Conservation (phyloP, 306 rosid genomes). For the Prosopis cineraria region DNA sequence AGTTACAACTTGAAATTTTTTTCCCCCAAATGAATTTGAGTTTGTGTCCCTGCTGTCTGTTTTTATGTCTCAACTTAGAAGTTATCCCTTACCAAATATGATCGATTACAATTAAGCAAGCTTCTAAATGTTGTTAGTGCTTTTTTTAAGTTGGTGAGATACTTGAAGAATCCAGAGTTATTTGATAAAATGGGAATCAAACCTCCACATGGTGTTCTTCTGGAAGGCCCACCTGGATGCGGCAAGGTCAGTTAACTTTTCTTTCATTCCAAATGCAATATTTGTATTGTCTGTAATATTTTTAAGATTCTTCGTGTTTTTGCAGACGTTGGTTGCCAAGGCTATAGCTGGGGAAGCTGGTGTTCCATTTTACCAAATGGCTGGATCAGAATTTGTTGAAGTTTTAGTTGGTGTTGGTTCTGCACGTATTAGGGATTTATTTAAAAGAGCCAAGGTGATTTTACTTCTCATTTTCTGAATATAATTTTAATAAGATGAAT, state of each 20-base stretch:
- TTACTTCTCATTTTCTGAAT: slow-evolving; percentile 30
- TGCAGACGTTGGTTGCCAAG: slow-evolving; percentile 97
- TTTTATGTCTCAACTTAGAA: slow-evolving; percentile 27
- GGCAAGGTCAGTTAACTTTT: slow-evolving; percentile 80
- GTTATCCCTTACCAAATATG: neutral
- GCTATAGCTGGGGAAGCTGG: slow-evolving; percentile 99
- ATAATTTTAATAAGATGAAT: slow-evolving; percentile 24
- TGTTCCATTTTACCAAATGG: slow-evolving; percentile 99
- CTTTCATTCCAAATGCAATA: neutral
- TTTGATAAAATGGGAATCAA: slow-evolving; percentile 97
- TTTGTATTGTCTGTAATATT: slow-evolving; percentile 17
- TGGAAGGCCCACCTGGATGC: slow-evolving; percentile 99
- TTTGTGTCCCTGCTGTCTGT: slow-evolving; percentile 17
- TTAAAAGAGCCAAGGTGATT: slow-evolving; percentile 95
- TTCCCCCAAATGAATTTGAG: neutral
- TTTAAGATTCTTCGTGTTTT: slow-evolving; percentile 32
- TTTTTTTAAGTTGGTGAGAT: slow-evolving; percentile 87
- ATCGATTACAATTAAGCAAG: slow-evolving; percentile 20
- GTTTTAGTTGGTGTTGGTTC: slow-evolving; percentile 99
- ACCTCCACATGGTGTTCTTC: slow-evolving; percentile 98
- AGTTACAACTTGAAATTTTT: neutral
- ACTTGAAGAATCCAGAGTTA: slow-evolving; percentile 93
- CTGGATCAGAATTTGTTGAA: slow-evolving; percentile 98
- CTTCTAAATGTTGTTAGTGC: slow-evolving; percentile 38
- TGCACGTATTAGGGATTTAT: slow-evolving; percentile 97